Conservation (phyloP, 1,139 yeast species). For the Geotrichum siamense region DNA sequence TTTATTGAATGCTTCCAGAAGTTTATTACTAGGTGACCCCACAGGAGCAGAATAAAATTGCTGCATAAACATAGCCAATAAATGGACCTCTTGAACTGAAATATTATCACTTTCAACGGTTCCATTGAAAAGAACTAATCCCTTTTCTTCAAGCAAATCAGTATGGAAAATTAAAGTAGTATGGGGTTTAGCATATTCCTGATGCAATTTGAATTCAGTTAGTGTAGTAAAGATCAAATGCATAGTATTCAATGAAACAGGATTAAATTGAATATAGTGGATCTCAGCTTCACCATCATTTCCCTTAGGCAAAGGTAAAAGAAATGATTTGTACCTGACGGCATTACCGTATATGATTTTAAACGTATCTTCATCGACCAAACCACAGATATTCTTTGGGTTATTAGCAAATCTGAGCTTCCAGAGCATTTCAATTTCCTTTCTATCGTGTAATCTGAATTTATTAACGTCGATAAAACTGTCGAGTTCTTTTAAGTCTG, state of each 20-base stretch:
- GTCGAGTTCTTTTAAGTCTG: constrained; percentile 60
- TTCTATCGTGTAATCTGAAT: constrained; percentile 42
- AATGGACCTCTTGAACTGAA: constrained; percentile 63
- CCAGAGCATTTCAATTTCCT: constrained; percentile 82
- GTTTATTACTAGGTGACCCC: constrained; percentile 44
- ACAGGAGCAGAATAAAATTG: constrained; percentile 76
- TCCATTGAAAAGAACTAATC: constrained; percentile 80
- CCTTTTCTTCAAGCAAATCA: constrained; percentile 58
- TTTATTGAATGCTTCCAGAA: constrained; percentile 59
- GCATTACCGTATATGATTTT: constrained; percentile 59
- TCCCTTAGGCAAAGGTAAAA: constrained; percentile 39
- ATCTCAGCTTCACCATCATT: constrained; percentile 47
- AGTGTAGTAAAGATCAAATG: constrained; percentile 89
- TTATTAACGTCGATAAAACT: constrained; percentile 68
- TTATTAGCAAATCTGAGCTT: constrained; percentile 69
- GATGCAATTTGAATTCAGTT: constrained; percentile 86
- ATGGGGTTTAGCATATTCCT: constrained; percentile 91
- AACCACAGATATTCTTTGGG: constrained; percentile 59
- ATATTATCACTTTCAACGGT: constrained; percentile 64
- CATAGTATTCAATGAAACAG: constrained; percentile 75
- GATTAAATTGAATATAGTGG: constrained; percentile 91
- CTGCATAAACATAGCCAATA: constrained; percentile 72
- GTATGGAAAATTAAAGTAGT: constrained; percentile 85
- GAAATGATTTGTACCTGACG: constrained; percentile 57
- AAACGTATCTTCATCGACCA: constrained; percentile 50